Evolutionary conservation across 495 filamentous ascomycete species (phyloP).

Genomic region (Penicillium maclennaniae): DNA sequence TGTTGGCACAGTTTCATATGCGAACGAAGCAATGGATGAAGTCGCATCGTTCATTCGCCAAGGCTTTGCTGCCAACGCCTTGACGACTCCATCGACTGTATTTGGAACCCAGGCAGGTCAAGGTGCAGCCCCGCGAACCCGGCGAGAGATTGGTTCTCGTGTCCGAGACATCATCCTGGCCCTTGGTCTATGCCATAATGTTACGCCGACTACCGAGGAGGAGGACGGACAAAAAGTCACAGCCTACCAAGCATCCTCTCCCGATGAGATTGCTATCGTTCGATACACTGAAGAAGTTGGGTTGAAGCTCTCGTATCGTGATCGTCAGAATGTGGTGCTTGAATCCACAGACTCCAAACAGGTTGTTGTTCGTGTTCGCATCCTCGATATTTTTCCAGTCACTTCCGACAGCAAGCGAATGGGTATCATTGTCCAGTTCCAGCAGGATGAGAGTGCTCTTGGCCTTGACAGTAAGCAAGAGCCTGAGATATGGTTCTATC

Average conservation of each 20-base stretch:
- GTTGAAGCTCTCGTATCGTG: conserved; percentile 76
- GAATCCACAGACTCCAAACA: conserved; percentile 74
- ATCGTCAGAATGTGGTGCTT: conserved; percentile 77
- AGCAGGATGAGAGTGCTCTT: conserved; percentile 41
- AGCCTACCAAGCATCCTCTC: conserved; percentile 92
- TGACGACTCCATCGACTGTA: conserved; percentile 73
- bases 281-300: conserved; percentile 93
- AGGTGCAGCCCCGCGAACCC: conserved; percentile 66
- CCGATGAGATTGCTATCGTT: conserved; percentile 98
- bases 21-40: conserved; percentile 97
- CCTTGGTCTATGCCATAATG: conserved; percentile 93
- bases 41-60: conserved; percentile 81
- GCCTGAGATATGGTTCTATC: conserved; percentile 94
- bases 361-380: conserved; percentile 77
- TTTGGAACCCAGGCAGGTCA: conserved; percentile 54
- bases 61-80: conserved; percentile 59
- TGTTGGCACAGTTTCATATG: conserved; percentile 96
- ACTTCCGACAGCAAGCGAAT: conserved; percentile 97
- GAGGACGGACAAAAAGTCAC: conserved; percentile 73
- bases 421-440: conserved; percentile 93
- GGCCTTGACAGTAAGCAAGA: conserved; percentile 33
- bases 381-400: conserved; percentile 94
- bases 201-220: conserved; percentile 86
- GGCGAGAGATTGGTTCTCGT: conserved; percentile 88
- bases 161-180: conserved; percentile 89